phyloP scores from a whole-genome alignment of 768 basidiomycete genomes.

The Boletellus ananas region DNA sequence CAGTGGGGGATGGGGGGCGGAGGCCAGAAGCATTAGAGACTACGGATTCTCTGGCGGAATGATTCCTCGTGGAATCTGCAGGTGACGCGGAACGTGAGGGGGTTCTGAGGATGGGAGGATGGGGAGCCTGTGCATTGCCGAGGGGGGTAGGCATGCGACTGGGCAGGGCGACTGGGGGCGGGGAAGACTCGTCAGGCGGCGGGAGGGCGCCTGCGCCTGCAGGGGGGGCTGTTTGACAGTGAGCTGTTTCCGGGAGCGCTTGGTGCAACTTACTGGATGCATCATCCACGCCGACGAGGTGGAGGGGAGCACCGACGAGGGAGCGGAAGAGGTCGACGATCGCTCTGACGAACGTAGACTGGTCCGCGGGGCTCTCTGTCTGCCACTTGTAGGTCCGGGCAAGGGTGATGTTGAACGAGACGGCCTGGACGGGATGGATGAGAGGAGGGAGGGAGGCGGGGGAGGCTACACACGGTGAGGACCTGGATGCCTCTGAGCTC shows the following conservation, averaged over 20 bases:
- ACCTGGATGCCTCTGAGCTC: constrained; percentile 84
- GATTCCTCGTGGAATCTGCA: constrained; percentile 24
- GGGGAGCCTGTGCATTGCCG: constrained; percentile 22
- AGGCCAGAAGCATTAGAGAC: constrained; percentile 10
- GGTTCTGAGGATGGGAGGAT: constrained; percentile 23
- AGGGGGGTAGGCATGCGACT: constrained; percentile 6
- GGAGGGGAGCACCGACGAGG: constrained; percentile 46
- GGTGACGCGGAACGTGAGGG: constrained; percentile 43
- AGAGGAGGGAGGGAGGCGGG: constrained; percentile 15
- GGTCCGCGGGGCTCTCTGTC: constrained; percentile 73
- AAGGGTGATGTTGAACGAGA: constrained; percentile 75
- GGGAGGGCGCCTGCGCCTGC: constrained; percentile 13
- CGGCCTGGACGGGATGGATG: constrained; percentile 40
- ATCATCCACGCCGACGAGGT: constrained; percentile 56
- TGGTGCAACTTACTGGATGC: constrained; percentile 30
- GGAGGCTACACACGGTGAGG: constrained; percentile 51
- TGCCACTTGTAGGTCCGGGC: constrained; percentile 90
- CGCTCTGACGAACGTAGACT: constrained; percentile 64
- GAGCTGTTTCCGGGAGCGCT: neutral
- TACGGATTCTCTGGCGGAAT: constrained; percentile 24
- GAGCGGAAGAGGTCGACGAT: constrained; percentile 58
- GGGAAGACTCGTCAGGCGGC: constrained; percentile 1
- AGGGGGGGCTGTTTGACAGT: constrained; percentile 7
- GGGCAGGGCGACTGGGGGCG: constrained; percentile 2
- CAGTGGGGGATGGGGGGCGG: constrained; percentile 24